A percentile compares a stretch with the other conserved stretches of the same genome.
These are phyloP conservation scores for Candida glaebosa DNA, from an alignment of 805 yeast genomes.

Conservation along the genomic window DNA sequence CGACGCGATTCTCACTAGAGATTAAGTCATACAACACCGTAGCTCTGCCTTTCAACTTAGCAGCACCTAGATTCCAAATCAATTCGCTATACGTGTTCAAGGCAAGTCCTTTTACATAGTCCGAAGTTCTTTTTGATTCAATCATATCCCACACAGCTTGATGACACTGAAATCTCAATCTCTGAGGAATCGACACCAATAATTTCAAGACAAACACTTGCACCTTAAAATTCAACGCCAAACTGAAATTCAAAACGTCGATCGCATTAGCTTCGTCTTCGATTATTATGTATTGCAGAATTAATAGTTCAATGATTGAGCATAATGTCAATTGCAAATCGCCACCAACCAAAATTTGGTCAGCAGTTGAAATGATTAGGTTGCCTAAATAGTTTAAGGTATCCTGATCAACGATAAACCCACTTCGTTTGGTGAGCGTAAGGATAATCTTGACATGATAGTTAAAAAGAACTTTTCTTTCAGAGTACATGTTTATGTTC, in stretches of 20 bases:
- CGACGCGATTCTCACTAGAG: not conserved
- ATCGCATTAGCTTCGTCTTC: not conserved
- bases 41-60: not conserved
- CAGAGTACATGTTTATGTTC: not conserved
- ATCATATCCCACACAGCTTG: conserved; percentile 1
- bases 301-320: not conserved
- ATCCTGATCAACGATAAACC: not conserved
- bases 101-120: not conserved
- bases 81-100: not conserved
- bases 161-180: not conserved
- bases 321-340: conserved; percentile 1
- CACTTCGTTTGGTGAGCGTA: not conserved
- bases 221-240: conserved; percentile 1
- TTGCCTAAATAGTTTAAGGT: conserved; percentile 1
- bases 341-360: not conserved
- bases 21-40: not conserved
- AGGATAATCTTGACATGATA: not conserved
- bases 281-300: not conserved
- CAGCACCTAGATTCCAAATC: not conserved
- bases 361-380: not conserved
- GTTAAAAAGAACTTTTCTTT: not conserved
- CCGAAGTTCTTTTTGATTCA: not conserved
- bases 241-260: conserved; percentile 1
- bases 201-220: not conserved
- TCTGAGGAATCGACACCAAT: not conserved